Percentiles rank a stretch among this genome's conserved stretches.
These are phyloP conservation scores for Verruconis gallopava DNA, from an alignment of 2,329 filamentous ascomycete genomes.

Conservation along the genomic window DNA sequence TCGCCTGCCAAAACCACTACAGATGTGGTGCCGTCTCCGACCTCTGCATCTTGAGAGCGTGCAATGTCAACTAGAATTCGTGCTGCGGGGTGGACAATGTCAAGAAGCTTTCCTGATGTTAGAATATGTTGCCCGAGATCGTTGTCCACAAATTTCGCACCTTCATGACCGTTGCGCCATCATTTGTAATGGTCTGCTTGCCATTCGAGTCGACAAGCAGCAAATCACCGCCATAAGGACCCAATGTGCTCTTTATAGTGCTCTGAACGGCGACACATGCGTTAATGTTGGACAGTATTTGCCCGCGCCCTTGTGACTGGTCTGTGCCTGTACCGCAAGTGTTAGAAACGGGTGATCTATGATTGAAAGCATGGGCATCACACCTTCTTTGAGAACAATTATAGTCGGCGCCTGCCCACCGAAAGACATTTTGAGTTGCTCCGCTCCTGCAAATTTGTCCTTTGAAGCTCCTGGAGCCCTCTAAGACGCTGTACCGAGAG, in stretches of 20 bases:
- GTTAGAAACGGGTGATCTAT: background rate
- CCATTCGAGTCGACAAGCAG: constrained; percentile 94
- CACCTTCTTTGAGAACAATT: constrained; percentile 94
- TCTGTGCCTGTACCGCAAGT: constrained; percentile 61
- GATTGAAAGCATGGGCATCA: constrained; percentile 31
- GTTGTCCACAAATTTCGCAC: constrained; percentile 31
- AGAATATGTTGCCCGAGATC: background rate
- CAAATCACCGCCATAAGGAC: constrained; percentile 92
- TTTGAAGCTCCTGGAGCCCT: too few species aligned
- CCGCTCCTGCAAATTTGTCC: too few species aligned
- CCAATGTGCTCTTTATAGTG: constrained; percentile 90
- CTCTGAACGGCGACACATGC: constrained; percentile 91
- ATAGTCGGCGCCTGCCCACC: constrained; percentile 96
- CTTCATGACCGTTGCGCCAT: constrained; percentile 99
- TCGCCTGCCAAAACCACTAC: constrained; percentile 96
- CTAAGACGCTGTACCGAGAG: too few species aligned
- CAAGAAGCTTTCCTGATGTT: constrained; percentile 55
- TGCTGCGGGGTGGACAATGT: constrained; percentile 95
- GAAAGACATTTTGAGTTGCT: constrained; percentile 82
- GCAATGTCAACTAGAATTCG: constrained; percentile 97
- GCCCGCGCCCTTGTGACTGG: constrained; percentile 89
- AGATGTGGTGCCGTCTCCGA: constrained; percentile 94
- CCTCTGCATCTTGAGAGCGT: constrained; percentile 96
- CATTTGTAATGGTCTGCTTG: constrained; percentile 94
- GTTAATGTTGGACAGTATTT: constrained; percentile 97